These are phyloP conservation scores for Acrodontium crateriforme DNA, from an alignment of 2,329 filamentous ascomycete genomes.

Conservation along the genomic window DNA sequence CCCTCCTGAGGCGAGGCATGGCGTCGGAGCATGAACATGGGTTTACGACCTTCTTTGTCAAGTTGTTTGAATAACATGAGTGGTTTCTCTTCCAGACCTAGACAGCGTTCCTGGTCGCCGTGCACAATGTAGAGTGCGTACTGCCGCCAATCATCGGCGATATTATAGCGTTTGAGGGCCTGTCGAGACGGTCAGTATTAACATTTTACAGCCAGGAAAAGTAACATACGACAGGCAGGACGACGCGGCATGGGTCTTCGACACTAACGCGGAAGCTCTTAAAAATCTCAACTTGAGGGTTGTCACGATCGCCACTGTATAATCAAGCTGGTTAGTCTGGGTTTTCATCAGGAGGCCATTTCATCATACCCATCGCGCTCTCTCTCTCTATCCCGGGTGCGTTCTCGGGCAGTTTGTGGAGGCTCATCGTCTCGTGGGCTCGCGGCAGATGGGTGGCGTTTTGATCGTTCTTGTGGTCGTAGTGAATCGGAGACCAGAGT, in stretches of 20 bases:
- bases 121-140: constrained; percentile 98
- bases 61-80: constrained; percentile 94
- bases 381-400: constrained; percentile 8
- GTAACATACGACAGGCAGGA: constrained; percentile 55
- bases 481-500: constrained; percentile 8
- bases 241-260: constrained; percentile 96
- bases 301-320: constrained; percentile 16
- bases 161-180: constrained; percentile 94
- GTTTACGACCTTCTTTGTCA: constrained; percentile 92
- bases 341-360: no score
- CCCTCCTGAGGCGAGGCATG: constrained; percentile 37
- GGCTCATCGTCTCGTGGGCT: constrained; percentile 19
- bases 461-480: constrained; percentile 10
- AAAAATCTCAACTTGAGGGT: constrained; percentile 75
- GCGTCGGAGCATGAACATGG: constrained; percentile 93
- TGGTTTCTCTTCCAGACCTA: constrained; percentile 84
- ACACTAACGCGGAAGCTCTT: constrained; percentile 97
- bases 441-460: constrained; percentile 17
- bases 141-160: constrained; percentile 93
- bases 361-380: constrained; percentile 8
- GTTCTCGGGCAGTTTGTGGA: constrained; percentile 8
- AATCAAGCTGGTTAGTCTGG: background rate
- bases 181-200: constrained; percentile 6
- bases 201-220: no score
- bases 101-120: constrained; percentile 90